A percentile compares a stretch with the other conserved stretches of the same genome.
Conservation (phyloP, 495 filamentous ascomycete genomes). For the Cercophora sp. region DNA sequence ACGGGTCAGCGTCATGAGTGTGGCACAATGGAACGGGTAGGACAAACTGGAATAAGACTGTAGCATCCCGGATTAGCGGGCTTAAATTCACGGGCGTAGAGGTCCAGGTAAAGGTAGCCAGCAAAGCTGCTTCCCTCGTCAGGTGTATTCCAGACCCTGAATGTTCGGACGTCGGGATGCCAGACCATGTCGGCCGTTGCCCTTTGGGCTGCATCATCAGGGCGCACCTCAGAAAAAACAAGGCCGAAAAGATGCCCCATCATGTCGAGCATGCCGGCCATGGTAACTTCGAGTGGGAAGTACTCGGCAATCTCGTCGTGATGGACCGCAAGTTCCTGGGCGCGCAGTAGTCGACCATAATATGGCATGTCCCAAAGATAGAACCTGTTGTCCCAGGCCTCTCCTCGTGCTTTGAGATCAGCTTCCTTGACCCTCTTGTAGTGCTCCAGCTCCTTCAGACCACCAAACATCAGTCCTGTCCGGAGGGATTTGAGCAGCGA, state of each 20-base stretch:
- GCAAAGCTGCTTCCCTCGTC: background rate
- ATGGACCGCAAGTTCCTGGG: background rate
- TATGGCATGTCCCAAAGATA: background rate
- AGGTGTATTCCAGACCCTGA: background rate
- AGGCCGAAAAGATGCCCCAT: background rate
- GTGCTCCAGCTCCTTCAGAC: background rate
- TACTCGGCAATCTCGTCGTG: background rate
- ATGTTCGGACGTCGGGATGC: background rate
- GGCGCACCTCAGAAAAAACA: background rate
- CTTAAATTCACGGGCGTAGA: background rate
- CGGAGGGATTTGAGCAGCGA: background rate
- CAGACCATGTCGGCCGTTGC: background rate
- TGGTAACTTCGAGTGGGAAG: background rate
- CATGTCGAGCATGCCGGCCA: background rate
- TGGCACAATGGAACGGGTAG: background rate
- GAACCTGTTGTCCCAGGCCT: background rate
- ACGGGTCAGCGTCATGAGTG: background rate
- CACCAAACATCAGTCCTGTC: background rate
- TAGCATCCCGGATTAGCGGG: background rate
- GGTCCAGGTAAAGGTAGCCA: background rate
- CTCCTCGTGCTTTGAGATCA: background rate
- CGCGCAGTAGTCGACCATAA: background rate
- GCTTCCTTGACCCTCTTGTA: background rate
- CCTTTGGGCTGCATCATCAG: too few relatives aligned
- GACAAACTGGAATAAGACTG: background rate